These are phyloP conservation scores for Lagerstroemia speciosa DNA, from an alignment of 345 rosid genomes.

Conservation along the genomic window DNA sequence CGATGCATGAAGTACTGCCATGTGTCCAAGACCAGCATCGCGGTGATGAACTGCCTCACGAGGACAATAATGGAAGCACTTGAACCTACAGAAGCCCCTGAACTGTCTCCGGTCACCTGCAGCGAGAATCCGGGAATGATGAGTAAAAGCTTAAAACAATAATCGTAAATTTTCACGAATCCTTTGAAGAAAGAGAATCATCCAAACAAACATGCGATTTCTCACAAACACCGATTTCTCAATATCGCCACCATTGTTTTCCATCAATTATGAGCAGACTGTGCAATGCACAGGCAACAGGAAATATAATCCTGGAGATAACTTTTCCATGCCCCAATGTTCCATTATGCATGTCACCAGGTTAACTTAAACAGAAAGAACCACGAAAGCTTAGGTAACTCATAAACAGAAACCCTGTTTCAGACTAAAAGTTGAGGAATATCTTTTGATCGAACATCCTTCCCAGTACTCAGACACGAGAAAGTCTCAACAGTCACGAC, in stretches of 20 bases:
- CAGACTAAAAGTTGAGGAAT: neutral
- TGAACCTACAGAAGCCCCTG: conserved; percentile 19
- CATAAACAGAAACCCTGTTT: neutral
- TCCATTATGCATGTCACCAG: neutral
- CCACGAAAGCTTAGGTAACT: neutral
- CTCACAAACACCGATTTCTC: neutral
- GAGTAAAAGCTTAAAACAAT: neutral
- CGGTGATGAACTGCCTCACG: conserved; percentile 54
- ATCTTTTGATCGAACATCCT: neutral
- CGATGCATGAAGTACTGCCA: conserved; percentile 91
- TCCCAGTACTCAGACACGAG: neutral
- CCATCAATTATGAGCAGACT: neutral
- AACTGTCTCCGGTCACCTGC: conserved; percentile 66
- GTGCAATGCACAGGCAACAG: neutral
- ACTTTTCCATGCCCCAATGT: neutral
- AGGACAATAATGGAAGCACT: conserved; percentile 40
- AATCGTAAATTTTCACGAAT: neutral
- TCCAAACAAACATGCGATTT: neutral
- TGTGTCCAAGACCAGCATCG: conserved; percentile 67
- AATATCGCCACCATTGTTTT: neutral
- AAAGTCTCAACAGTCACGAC: neutral
- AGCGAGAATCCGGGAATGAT: conserved; percentile 3
- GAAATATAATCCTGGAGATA: neutral
- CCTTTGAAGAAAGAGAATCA: neutral
- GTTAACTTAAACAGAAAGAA: neutral